phyloP scores from a whole-genome alignment of 1,284 basidiomycete species.

The Marasmius sp. region DNA sequence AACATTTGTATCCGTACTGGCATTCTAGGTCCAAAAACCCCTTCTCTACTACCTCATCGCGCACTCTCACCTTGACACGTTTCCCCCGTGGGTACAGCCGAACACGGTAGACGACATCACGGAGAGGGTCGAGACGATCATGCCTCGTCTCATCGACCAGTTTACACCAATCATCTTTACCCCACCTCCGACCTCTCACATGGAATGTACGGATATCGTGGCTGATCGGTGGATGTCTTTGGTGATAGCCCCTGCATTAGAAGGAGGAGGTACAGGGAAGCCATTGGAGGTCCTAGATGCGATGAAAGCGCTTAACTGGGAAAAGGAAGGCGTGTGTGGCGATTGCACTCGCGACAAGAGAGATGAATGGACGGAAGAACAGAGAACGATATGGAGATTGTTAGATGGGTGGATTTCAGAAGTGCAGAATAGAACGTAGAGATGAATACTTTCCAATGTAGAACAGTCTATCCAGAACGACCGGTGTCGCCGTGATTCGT shows the following conservation, averaged over 20 bases:
- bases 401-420: constrained; percentile 53
- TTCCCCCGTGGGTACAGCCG: not conserved
- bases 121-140: constrained; percentile 42
- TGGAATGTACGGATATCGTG: constrained; percentile 69
- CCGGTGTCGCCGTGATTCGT: no score
- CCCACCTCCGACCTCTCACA: constrained; percentile 62
- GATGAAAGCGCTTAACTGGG: constrained; percentile 61
- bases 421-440: not conserved
- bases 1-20: not conserved
- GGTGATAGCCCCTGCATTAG: constrained; percentile 63
- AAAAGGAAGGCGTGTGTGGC: constrained; percentile 51
- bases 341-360: constrained; percentile 58
- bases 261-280: constrained; percentile 55
- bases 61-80: constrained; percentile 4
- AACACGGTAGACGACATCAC: constrained; percentile 5
- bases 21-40: constrained; percentile 7
- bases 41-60: constrained; percentile 11
- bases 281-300: constrained; percentile 66
- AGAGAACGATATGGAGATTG: constrained; percentile 54
- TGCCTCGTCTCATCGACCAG: constrained; percentile 53
- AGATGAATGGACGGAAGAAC: constrained; percentile 66
- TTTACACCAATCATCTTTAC: constrained; percentile 75
- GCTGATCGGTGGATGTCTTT: constrained; percentile 69
- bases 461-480: no score
- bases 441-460: not conserved